Evolutionary conservation across 805 yeast species (phyloP).

Genomic region (Sugiyamaella mastotermitis): DNA sequence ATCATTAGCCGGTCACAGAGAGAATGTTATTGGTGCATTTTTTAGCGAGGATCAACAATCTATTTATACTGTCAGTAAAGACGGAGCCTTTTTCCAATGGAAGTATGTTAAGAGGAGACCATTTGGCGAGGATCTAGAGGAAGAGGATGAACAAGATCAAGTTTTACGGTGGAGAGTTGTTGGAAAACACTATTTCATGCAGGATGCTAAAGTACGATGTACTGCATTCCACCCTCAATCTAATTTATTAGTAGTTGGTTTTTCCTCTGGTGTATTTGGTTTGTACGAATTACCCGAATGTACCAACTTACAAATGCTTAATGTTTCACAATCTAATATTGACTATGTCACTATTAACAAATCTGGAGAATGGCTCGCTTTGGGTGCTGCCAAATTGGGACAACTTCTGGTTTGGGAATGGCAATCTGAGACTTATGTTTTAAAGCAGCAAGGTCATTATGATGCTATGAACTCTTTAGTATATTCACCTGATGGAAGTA

Average conservation of each 20-base stretch:
- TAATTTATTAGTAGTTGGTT: slow-evolving; percentile 80
- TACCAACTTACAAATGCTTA: slow-evolving; percentile 72
- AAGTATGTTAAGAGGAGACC: slow-evolving; percentile 61
- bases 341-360: slow-evolving; percentile 73
- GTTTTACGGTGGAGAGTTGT: slow-evolving; percentile 66
- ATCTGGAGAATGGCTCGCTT: slow-evolving; percentile 95
- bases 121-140: slow-evolving; percentile 33
- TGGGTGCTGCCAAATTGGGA: slow-evolving; percentile 88
- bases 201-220: slow-evolving; percentile 68
- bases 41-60: slow-evolving; percentile 84
- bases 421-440: slow-evolving; percentile 93
- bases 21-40: slow-evolving; percentile 79
- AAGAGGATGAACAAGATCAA: slow-evolving; percentile 34
- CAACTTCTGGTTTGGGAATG: slow-evolving; percentile 95
- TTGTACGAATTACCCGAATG: slow-evolving; percentile 82
- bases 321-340: slow-evolving; percentile 87
- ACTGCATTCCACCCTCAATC: slow-evolving; percentile 74
- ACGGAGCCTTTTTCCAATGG: slow-evolving; percentile 93
- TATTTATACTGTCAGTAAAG: slow-evolving; percentile 86
- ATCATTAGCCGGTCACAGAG: slow-evolving; percentile 89
- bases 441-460: slow-evolving; percentile 96
- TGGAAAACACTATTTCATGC: slow-evolving; percentile 66
- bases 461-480: slow-evolving; percentile 79
- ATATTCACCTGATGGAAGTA: slow-evolving; percentile 92
- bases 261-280: slow-evolving; percentile 83